Percentiles rank a stretch among this genome's conserved stretches.
Evolutionary conservation across 23 red algal species (phyloP).

Genomic region (Gracilariopsis chorda): DNA sequence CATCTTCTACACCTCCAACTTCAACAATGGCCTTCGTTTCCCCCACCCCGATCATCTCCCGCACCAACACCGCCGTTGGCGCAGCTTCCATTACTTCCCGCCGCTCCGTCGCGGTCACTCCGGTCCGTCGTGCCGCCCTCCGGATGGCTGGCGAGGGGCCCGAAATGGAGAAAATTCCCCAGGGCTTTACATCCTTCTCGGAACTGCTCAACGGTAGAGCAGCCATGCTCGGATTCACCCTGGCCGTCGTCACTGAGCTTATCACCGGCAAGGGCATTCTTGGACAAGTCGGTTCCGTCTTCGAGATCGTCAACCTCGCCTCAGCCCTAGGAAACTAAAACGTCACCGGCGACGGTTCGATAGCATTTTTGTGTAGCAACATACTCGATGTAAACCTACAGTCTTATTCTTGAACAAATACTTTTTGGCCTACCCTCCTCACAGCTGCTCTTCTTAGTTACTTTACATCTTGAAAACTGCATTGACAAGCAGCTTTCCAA

Average conservation of each 20-base stretch:
- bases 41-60: slow-evolving; percentile 28
- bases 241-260: slow-evolving; percentile 62
- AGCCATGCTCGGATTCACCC: slow-evolving; percentile 65
- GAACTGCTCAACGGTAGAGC: slow-evolving; percentile 76
- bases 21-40: slow-evolving; percentile 13
- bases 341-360: not conserved
- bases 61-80: not conserved
- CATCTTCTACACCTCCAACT: not conserved
- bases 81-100: slow-evolving; percentile 5
- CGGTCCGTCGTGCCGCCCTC: not conserved
- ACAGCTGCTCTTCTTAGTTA: not conserved
- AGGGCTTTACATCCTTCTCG: slow-evolving; percentile 74
- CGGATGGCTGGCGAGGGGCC: not conserved
- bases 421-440: not conserved
- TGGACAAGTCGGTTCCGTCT: slow-evolving; percentile 57
- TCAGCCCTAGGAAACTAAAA: slow-evolving; percentile 38
- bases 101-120: not conserved
- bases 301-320: slow-evolving; percentile 42
- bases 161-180: slow-evolving; percentile 25
- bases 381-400: no score
- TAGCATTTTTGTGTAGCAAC: no score
- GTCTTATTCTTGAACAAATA: not conserved
- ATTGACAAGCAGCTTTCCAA: no score
- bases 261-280: slow-evolving; percentile 60
- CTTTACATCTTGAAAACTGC: no score